These are phyloP conservation scores for Lipomyces sp. DNA, from an alignment of 805 yeast genomes.

Conservation along the genomic window DNA sequence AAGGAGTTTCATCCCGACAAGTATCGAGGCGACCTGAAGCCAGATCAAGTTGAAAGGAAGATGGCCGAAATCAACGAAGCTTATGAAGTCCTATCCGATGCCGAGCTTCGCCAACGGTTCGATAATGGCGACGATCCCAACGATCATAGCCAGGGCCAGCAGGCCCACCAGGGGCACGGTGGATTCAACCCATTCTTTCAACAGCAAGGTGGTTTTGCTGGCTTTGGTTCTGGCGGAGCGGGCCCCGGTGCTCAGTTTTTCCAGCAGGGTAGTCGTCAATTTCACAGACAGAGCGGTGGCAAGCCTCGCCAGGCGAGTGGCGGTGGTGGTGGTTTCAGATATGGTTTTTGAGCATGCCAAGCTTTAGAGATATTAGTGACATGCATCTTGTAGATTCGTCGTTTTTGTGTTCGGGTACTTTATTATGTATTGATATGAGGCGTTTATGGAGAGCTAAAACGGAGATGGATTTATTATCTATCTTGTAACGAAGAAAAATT, in stretches of 20 bases:
- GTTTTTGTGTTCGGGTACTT: no score
- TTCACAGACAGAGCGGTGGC: conserved; percentile 3
- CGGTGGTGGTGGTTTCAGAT: conserved; percentile 7
- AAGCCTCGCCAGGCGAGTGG: not conserved
- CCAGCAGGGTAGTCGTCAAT: conserved; percentile 16
- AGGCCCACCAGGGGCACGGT: conserved; percentile 3
- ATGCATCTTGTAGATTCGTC: no score
- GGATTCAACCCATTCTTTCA: conserved; percentile 14
- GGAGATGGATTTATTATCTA: no score
- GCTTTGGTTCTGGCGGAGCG: conserved; percentile 6
- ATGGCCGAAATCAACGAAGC: conserved; percentile 95
- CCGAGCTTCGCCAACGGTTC: conserved; percentile 59
- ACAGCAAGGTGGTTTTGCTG: conserved; percentile 13
- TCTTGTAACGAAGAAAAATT: no score
- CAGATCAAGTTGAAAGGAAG: conserved; percentile 68
- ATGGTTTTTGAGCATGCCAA: no score
- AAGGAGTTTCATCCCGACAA: conserved; percentile 91
- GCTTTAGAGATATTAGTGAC: no score
- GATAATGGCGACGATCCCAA: conserved; percentile 61
- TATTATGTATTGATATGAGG: no score
- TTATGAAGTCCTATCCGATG: conserved; percentile 75
- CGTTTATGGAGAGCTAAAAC: no score
- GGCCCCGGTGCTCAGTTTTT: conserved; percentile 11
- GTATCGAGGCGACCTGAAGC: conserved; percentile 62
- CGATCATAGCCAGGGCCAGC: conserved; percentile 10